A percentile compares a stretch with the other conserved stretches of the same genome.
Conservation (phyloP, 2,329 filamentous ascomycete genomes). For the Alternaria triticimaculans region DNA sequence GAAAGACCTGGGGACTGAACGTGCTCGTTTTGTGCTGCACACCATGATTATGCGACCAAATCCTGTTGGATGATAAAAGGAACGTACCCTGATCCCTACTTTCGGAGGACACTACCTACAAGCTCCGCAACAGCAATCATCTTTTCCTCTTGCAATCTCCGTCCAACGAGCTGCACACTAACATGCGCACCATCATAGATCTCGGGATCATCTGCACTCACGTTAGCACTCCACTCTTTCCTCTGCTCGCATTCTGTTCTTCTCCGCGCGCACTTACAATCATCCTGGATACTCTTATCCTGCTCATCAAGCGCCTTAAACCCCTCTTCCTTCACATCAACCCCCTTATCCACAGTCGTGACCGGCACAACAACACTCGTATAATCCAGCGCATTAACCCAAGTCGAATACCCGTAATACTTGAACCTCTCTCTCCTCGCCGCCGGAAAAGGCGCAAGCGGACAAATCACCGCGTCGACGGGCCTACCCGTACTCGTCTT, state of each 20-base stretch:
- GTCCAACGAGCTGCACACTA: constrained; percentile 46
- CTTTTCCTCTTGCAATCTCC: constrained; percentile 49
- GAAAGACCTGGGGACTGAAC: too few species aligned
- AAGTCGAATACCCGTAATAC: constrained; percentile 45
- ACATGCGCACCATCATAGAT: constrained; percentile 50
- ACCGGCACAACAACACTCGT: constrained; percentile 46
- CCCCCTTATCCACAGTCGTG: constrained; percentile 36
- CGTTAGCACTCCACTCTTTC: too few species aligned
- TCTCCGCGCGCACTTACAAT: constrained; percentile 7
- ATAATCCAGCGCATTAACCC: constrained; percentile 43
- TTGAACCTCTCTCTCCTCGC: constrained; percentile 35
- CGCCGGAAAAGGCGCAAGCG: constrained; percentile 48
- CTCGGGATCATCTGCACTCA: constrained; percentile 39
- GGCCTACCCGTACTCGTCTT: constrained; percentile 38
- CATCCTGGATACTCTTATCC: constrained; percentile 35
- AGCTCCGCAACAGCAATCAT: constrained; percentile 47
- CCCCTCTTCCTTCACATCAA: constrained; percentile 33
- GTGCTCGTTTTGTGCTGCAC: too few species aligned
- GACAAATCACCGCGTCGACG: constrained; percentile 48
- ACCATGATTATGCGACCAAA: too few species aligned
- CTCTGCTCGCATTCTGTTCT: rapidly evolving
- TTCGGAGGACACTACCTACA: constrained; percentile 32
- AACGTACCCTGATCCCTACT: background rate
- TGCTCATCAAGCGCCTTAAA: constrained; percentile 36
- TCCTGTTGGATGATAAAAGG: too few species aligned